These are phyloP conservation scores for Mycena citricolor DNA, from an alignment of 1,284 basidiomycete genomes.

Conservation along the genomic window DNA sequence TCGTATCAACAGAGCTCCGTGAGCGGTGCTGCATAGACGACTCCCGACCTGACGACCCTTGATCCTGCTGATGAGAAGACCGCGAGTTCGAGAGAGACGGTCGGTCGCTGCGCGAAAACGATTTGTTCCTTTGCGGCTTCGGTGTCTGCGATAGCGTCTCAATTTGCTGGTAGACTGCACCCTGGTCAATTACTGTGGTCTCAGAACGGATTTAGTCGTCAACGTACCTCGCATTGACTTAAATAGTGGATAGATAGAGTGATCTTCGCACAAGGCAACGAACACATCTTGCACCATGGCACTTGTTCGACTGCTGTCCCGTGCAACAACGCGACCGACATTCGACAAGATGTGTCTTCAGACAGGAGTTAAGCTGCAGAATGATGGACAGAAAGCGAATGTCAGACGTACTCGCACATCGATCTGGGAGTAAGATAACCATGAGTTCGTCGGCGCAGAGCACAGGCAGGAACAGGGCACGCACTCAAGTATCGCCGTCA, in stretches of 20 bases:
- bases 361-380: constrained; percentile 16
- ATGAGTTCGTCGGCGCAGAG: too few relatives aligned
- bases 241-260: constrained; percentile 79
- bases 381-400: constrained; percentile 11
- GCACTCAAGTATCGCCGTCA: constrained; percentile 91
- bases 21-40: constrained; percentile 13
- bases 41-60: constrained; percentile 27
- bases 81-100: constrained; percentile 39
- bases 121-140: constrained; percentile 66
- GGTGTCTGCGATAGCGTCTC: constrained; percentile 61
- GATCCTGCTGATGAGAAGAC: constrained; percentile 35
- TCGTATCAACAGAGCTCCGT: constrained; percentile 26
- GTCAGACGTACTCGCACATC: constrained; percentile 74
- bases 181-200: constrained; percentile 11
- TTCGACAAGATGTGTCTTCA: constrained; percentile 79
- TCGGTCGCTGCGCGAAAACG: constrained; percentile 51
- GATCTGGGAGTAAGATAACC: constrained; percentile 47
- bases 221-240: constrained; percentile 80
- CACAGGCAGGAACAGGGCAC: too few relatives aligned
- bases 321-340: constrained; percentile 77
- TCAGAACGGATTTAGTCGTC: constrained; percentile 8
- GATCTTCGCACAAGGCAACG: constrained; percentile 85
- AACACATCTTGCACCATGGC: constrained; percentile 82
- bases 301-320: constrained; percentile 77
- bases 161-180: constrained; percentile 73